Conservation (phyloP, 805 yeast species). For the Saturnispora dispora region DNA sequence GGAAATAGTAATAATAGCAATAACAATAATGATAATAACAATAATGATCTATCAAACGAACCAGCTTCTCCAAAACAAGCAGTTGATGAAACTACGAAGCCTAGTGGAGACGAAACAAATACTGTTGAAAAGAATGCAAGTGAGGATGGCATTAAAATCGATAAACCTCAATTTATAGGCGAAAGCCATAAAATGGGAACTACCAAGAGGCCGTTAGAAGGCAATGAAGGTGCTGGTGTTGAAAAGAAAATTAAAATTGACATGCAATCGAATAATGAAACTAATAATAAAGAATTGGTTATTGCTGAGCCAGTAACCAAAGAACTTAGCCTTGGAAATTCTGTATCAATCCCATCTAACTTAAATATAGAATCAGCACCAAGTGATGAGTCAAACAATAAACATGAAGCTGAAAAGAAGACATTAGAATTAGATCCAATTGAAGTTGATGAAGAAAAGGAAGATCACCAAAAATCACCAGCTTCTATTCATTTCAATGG, state of each 20-base stretch:
- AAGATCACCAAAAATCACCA: constrained; percentile 5
- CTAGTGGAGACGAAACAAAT: neutral
- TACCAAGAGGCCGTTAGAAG: neutral
- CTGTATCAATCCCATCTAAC: neutral
- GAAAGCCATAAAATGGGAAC: neutral
- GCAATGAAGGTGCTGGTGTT: neutral
- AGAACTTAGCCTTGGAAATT: neutral
- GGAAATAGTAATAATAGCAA: neutral
- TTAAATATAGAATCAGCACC: neutral
- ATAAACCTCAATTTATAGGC: neutral
- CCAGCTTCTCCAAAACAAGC: neutral
- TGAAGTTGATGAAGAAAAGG: constrained; percentile 24
- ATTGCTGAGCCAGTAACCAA: neutral
- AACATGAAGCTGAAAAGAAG: neutral
- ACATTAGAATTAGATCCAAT: constrained; percentile 26
- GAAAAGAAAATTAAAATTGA: constrained; percentile 5
- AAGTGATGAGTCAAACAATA: constrained; percentile 4
- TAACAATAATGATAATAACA: neutral
- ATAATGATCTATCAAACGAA: neutral
- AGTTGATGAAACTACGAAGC: neutral
- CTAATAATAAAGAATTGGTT: neutral
- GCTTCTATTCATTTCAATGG: neutral
- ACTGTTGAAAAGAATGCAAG: neutral
- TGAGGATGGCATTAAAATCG: neutral
- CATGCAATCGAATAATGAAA: neutral